Conservation (phyloP, 306 rosid genomes). For the Dicorynia guianensis region DNA sequence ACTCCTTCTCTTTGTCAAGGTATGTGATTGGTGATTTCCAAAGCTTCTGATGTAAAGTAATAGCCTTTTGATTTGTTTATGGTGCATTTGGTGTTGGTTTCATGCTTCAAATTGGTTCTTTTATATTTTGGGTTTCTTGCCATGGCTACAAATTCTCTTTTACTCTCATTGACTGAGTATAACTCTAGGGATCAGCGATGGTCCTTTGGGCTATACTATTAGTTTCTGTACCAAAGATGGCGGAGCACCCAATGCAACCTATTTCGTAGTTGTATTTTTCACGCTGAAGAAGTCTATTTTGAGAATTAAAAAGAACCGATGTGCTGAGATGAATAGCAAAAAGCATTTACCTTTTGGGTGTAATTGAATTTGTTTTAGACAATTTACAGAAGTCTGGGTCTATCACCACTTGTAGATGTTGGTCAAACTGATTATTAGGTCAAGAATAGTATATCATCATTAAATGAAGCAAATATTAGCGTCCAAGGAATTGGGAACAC, state of each 20-base stretch:
- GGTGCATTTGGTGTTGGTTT: conserved; percentile 19
- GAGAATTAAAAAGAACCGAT: neutral
- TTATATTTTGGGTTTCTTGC: conserved; percentile 29
- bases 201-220: neutral
- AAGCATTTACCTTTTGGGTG: conserved; percentile 6
- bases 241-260: conserved; percentile 3
- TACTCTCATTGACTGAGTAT: neutral
- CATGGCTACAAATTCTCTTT: neutral
- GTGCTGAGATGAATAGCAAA: conserved; percentile 29
- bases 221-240: conserved; percentile 10
- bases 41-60: neutral
- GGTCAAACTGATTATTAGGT: neutral
- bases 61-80: conserved; percentile 1
- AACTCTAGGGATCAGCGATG: neutral
- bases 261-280: neutral
- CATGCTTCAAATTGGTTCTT: conserved; percentile 24
- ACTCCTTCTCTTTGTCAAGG: conserved; percentile 41
- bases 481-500: neutral
- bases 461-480: neutral
- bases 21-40: conserved; percentile 32
- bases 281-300: neutral
- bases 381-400: neutral
- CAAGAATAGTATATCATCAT: neutral
- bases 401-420: neutral
- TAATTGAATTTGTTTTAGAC: neutral